phyloP scores from a whole-genome alignment of 225 moss, liverwort and hornwort species.

The Lunularia cruciata region DNA sequence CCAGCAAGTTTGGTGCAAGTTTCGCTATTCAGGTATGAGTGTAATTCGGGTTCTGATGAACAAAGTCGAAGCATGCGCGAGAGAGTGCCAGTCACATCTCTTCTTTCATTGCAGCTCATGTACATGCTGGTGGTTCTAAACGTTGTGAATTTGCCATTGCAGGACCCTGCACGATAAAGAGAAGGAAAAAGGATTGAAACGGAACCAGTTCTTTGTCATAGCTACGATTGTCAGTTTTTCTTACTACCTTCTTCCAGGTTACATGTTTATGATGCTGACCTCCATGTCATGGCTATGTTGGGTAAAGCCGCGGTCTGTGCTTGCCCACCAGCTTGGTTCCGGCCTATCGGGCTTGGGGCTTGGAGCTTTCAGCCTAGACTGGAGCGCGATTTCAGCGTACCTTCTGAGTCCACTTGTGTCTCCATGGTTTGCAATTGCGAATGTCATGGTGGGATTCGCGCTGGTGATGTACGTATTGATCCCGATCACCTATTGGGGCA shows the following conservation, averaged over 20 bases:
- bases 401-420: constrained; percentile 43
- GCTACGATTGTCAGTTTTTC: constrained; percentile 39
- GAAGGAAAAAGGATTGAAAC: constrained; percentile 39
- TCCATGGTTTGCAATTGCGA: constrained; percentile 46
- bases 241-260: constrained; percentile 54
- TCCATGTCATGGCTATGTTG: constrained; percentile 60
- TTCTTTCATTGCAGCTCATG: too few species aligned
- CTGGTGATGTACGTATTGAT: constrained; percentile 45
- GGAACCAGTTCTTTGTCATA: constrained; percentile 52
- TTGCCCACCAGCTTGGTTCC: constrained; percentile 52
- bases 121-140: too few species aligned
- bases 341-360: constrained; percentile 50
- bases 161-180: constrained; percentile 63
- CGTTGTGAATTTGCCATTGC: background rate
- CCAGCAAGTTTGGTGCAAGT: constrained; percentile 48
- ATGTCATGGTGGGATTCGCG: constrained; percentile 37
- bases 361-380: constrained; percentile 53
- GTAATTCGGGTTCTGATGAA: too few species aligned
- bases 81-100: too few species aligned
- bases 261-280: constrained; percentile 49
- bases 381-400: constrained; percentile 45
- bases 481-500: constrained; percentile 45
- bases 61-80: too few species aligned
- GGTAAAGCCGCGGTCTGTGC: constrained; percentile 48
- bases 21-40: constrained; percentile 49